Base-by-base conservation (phyloP, 1,284 basidiomycete species). In the Coniferiporia sulphurascens region DNA sequence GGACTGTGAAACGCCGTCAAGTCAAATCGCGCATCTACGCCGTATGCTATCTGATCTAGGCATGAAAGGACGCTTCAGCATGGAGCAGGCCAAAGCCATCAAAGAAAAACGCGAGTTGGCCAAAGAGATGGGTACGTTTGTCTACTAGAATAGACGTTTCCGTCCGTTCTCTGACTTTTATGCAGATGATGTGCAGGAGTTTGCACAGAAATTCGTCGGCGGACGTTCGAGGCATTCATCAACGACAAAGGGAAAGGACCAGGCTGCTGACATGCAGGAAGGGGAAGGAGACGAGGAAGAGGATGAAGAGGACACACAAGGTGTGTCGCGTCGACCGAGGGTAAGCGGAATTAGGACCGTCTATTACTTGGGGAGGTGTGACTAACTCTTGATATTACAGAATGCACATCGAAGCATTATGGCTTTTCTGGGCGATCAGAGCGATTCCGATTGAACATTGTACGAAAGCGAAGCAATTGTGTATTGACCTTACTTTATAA, bases 1-100 rank as follows among this genome's bases (percentile, higher is more conserved):
- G 63, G 84, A 79, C 60, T 70, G 81, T 52, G 78, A 83, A 27
- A 78, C 75, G 4, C 76, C 84, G 0, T 78, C 78, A 1, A 78
- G 84, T 50, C 89, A 94, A 67, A 86, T 91, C 46, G 72, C 75
- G 48, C 83, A 82, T 49, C 74, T 94, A 35, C 82, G 82, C 56
- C 73, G 78, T 36, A 82, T 92, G 8, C 76, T 95, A 6, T 66
- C 73, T 3, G 85, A 84, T 0, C 78, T 95, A 27, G 91, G 93
- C 0, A 94, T 95, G 91, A 80, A 74, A 1, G 87, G 89, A 2
- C 79, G 87, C n/a, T 76, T 85, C 65, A 92, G 83, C 62, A 64
- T 93, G 68, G 87, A 89, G 58, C 87, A 93, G 72, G 93, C 93
- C 2, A 89, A 83, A 65, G 72, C 75, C 1, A 86, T 95, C 67